Evolutionary conservation across 2,329 filamentous ascomycete genomes (phyloP).

Genomic region (Exophiala oligosperma): DNA sequence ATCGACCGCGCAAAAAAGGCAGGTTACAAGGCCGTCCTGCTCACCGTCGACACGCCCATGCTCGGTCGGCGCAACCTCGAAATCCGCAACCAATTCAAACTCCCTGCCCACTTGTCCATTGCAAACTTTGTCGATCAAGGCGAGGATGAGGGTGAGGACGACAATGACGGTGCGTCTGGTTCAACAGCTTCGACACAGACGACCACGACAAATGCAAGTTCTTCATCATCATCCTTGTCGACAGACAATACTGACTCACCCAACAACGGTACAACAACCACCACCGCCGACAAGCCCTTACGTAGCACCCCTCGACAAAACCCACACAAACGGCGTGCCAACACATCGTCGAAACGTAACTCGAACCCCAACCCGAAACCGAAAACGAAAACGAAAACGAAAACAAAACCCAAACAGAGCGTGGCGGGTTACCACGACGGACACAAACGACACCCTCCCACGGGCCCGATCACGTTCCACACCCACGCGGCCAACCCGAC

Average conservation of each 20-base stretch:
- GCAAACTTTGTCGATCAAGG: constrained; percentile 37
- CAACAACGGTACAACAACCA: background rate
- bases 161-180: no score
- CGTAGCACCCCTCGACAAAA: no score
- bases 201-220: background rate
- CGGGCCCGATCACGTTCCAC: constrained; percentile 83
- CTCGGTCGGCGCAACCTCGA: constrained; percentile 43
- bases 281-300: no score
- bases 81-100: constrained; percentile 27
- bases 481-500: constrained; percentile 92
- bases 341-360: constrained; percentile 4
- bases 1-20: constrained; percentile 42
- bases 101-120: constrained; percentile 25
- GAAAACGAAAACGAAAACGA: background rate
- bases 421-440: constrained; percentile 19
- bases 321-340: no score
- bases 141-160: constrained; percentile 50
- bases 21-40: constrained; percentile 52
- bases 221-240: constrained; percentile 1
- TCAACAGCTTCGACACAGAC: constrained; percentile 26
- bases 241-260: constrained; percentile 6
- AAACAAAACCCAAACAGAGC: constrained; percentile 5
- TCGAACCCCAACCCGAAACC: background rate
- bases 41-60: constrained; percentile 54
- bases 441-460: constrained; percentile 59